These are phyloP conservation scores for Grosmannia penicillata DNA, from an alignment of 2,329 filamentous ascomycete genomes.

Conservation along the genomic window DNA sequence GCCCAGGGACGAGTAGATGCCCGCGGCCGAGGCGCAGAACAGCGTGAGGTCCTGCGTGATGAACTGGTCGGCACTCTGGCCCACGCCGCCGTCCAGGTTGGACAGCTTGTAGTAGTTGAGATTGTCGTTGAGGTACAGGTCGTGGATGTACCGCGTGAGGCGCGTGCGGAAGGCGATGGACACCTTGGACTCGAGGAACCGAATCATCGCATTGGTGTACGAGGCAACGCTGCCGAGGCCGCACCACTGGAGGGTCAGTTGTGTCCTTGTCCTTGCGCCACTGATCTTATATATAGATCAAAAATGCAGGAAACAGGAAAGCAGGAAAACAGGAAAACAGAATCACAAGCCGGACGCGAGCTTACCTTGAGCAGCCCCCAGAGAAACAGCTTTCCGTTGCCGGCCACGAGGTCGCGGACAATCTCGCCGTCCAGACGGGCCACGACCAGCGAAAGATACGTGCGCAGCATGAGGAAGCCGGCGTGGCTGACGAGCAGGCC, in stretches of 20 bases:
- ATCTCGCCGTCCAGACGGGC: constrained; percentile 91
- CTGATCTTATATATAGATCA: too few species aligned
- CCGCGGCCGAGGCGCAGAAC: constrained; percentile 85
- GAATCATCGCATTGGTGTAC: constrained; percentile 98
- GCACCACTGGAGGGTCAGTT: constrained; percentile 79
- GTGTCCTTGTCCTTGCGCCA: too few species aligned
- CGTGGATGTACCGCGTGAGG: constrained; percentile 90
- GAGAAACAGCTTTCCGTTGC: constrained; percentile 76
- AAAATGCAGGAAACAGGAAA: too few species aligned
- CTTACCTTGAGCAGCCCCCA: constrained; percentile 70
- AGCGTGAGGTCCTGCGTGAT: constrained; percentile 94
- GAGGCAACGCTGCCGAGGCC: constrained; percentile 85
- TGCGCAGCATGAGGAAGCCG: constrained; percentile 77
- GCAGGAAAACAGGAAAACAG: neutral
- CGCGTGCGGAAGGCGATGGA: constrained; percentile 95
- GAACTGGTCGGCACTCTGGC: constrained; percentile 86
- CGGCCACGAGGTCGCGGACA: constrained; percentile 88
- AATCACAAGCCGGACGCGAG: neutral
- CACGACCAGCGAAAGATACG: constrained; percentile 86
- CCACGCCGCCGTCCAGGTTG: constrained; percentile 85
- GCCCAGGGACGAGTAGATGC: constrained; percentile 89
- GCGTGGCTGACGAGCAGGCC: constrained; percentile 80
- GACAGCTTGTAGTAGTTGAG: constrained; percentile 93
- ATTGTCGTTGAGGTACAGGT: constrained; percentile 87
- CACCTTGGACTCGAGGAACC: constrained; percentile 93